Base-by-base conservation (phyloP, 2,329 filamentous ascomycete genomes). In the Moelleriella libera region DNA sequence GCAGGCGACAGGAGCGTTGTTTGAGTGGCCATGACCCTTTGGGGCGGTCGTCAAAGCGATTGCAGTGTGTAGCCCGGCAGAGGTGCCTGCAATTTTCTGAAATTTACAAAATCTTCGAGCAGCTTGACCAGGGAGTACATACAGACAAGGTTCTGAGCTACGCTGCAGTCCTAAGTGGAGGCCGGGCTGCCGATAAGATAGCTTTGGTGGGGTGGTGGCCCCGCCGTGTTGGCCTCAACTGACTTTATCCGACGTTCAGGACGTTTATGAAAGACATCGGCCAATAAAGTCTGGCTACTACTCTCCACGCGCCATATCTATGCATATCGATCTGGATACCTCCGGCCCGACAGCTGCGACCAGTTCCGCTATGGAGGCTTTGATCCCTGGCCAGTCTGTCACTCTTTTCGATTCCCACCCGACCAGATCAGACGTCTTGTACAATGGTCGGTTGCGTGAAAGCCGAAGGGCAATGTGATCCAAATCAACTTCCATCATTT, bases 1-100 rank as follows among this genome's bases (percentile, higher is more conserved):
- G 92, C 88, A 44, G 92, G 90, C 47, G 89, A 96, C 65, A 97
- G 83, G 57, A 88, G 82, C 59, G 80, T 78, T 67, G 80, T 78
- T 58, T 80, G 78, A 55, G 79, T 76, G 41, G 83, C 72, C 78
- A 87, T 84, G 53, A 53, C 45, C 45, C 30, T 30, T 6, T 5
- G 8, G 34, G 9, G 2, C 34, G 8, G 34, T 12, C 34, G 21
- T 21, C 21, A 21, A 21, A 21, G 21, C 21, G 21, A 21, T 21
- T 21, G 21, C 21, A 3, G 21, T 21, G 21, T 21, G 21, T 21
- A 21, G 21, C 21, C 21, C 21, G 21, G 21, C 21, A 21, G 21
- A 21, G 21, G 21, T 21, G 21, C 21, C 21, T 21, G 21, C 21
- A 21, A 21, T 21, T 21, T 21, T 21, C 21, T 21, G 21, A 21